Base-by-base conservation (phyloP, 1,284 basidiomycete species). In the Trichosporon sp. region DNA sequence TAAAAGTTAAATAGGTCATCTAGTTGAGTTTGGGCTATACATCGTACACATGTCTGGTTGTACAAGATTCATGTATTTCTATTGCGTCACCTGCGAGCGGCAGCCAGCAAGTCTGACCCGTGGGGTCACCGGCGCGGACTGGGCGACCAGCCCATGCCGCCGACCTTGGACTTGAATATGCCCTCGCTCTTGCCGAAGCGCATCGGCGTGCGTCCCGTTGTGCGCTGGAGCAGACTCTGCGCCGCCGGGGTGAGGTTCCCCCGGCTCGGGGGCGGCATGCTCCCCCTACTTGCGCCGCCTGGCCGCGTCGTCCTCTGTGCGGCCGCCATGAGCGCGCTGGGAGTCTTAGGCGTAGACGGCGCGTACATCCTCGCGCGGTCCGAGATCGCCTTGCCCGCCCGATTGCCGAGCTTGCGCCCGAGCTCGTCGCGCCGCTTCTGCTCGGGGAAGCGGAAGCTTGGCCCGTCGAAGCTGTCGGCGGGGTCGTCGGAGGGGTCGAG, bases 161-260 rank as follows among this genome's bases (percentile, higher is more conserved):
- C 67, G 2, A 58, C 56, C 18, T 38, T 47, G 15, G 68, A 68
- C 23, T 65, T 68, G 91, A 91, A 91, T 1, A 87, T 85, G 2
- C 88, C 85, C 15, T 83, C 82, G 72, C 83, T 85, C 53, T 88
- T 9, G 5, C 89, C 89, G 90, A 91, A 3, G 86, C 89, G 23
- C 91, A 90, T 2, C 89, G 87, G 68, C 91, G 85, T 75, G 88
- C 86, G 25, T 86, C 80, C 77, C 25, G 80, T 67, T 58, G 89
- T 90, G 71, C 91, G 85, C 75, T 92, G 88, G 68, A 96, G 83
- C 56, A 96, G 78, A 67, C 88, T 85, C 75, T 86, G 87, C 27
- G 89, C 93, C 13, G 93, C 93, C 13, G 93, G 93, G 0, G 92
- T 94, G 69, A 95, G 81, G 71, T 86, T 88, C 6, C 90, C 91